Base-by-base conservation (phyloP, 1,284 basidiomycete genomes). In the Heterobasidion occidentale region DNA sequence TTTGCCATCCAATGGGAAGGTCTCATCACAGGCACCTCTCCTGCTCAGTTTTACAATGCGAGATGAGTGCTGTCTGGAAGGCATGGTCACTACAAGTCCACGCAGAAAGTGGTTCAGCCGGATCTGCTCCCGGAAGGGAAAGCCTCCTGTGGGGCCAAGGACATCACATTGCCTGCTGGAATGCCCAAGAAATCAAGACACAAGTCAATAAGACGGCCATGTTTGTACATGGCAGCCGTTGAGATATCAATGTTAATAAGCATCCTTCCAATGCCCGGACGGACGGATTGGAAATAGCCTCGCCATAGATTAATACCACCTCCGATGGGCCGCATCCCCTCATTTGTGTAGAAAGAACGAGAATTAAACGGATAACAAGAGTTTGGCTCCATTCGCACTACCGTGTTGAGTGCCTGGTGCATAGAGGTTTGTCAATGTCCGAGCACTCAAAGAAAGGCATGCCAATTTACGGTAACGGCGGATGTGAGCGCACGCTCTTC, bases 191-290 rank as follows among this genome's bases (percentile, higher is more conserved):
- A 81, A 20, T 84, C 80, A 1, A 83, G 68, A 59, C 83, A 84
- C 1, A 88, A 66, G 20, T 72, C 65, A 46, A 88, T 63, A 5
- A 81, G 64, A 0, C 65, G 60, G 0, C 79, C 78, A 0, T 75
- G 63, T 63, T 82, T 81, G 67, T 86, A 90, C 86, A 90, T 89
- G 0, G 79, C 77, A 0, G 81, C 87, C 0, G 88, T 88, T 2
- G 83, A 81, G 54, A 88, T 87, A 62, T 90, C 87, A 58, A 91
- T 77, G 61, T 90, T 90, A 63, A 91, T 79, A 46, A 89, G 68
- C 72, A 89, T 79, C 11, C 74, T 74, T 1, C 79, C 78, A 15
- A 82, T 77, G 0, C 80, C 84, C 2, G 88, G 88, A 11, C 88
- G 76, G 33, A 89, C 78, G 0, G 85, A 88, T 64, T 88, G 86